Base-by-base conservation (phyloP, 129 eudicot genomes). In the Flaveria trinervia region DNA sequence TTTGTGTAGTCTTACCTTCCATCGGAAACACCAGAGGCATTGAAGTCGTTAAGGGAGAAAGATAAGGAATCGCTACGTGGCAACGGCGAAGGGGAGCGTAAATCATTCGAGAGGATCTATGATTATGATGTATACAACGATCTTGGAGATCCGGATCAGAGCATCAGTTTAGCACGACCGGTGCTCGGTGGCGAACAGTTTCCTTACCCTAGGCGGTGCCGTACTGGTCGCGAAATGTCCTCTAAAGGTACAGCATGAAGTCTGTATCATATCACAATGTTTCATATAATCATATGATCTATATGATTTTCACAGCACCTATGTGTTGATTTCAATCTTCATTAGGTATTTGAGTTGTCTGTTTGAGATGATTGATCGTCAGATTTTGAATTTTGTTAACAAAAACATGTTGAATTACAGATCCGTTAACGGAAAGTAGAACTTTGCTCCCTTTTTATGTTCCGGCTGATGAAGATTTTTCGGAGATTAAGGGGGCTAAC, bases 71-170 rank as follows among this genome's bases (percentile, higher is more conserved):
- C 49, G 46, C 72, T 89, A 0, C 74, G 92, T 44, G 96, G 96
- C 1, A 64, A 87, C 18, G 90, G 88, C 17, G 4, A 62, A 51
- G 92, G 90, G 43, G 73, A 87, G 28, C 79, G 90, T 11, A 61
- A 87, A 76, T 36, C 26, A 1, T 52, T 13, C 48, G 92, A 87
- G 11, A 79, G 96, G 55, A 74, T 89, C 9, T 89, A 89, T 65
- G 96, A 89, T 68, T 89, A 89, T 36, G 92, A 89, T 36, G 80
- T 84, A 2, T 89, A 89, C 57, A 87, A 89, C 46, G 96, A 89
- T 75, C 75, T 89, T 20, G 96, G 92, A 3, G 72, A 75, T 41
- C 86, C 95, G 0, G 87, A 84, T n/a, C 3, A 0, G 0, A 51
- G 17, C 17, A 60, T 18, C 7, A 71, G 78, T 16, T 7, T 49